Evolutionary conservation across 2,329 filamentous ascomycete species (phyloP), one percentile per base, ranked within the genome.

Genomic region (Xylogone sp.): DNA sequence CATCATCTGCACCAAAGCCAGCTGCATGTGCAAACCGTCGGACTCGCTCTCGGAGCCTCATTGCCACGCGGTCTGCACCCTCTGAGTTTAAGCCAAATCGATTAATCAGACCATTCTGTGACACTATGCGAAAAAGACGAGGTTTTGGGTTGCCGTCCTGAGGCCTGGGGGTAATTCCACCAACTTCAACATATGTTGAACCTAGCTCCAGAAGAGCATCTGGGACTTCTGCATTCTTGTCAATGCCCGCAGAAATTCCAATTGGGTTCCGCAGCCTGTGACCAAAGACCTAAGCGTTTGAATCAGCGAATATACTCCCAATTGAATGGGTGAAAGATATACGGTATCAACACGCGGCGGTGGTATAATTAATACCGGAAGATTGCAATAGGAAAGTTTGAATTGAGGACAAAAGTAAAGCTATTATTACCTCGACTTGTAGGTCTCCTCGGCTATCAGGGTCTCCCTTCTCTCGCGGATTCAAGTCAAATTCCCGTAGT

Each of bases 61-160:
- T 83, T 1, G 93, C 92, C 71, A 97, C 88, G 61, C 86, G 82
- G 65, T 96, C 93, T 1, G 92, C 92, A 19, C 94, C 94, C 54
- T 87, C 81, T 12, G 90, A 96, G 72, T 97, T 97, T 62, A 99
- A 83, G 0, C 94, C 94, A 71, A 97, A 99, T 34, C 94, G 85
- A 70, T 99, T 99, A 69, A 99, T 90, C 68, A 99, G 78, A 16
- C 89, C 91, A 59, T 95, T 86, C 57, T 96, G 83, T 27, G 83
- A 85, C 0, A 89, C 86, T 5, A 97, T 73, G 20, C 94, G 83
- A 73, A 96, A 99, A 21, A 97, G 88, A 56, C 94, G 83, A 1
- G 93, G 92, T 60, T 84, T 86, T 0, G 88, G 84, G 70, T 99
- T 99, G 7, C 94, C 94, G 5, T 81, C 79, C 67, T 99, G 94